phyloP scores from a whole-genome alignment of 2,329 filamentous ascomycete species.

The Bipolaris sorokiniana region DNA sequence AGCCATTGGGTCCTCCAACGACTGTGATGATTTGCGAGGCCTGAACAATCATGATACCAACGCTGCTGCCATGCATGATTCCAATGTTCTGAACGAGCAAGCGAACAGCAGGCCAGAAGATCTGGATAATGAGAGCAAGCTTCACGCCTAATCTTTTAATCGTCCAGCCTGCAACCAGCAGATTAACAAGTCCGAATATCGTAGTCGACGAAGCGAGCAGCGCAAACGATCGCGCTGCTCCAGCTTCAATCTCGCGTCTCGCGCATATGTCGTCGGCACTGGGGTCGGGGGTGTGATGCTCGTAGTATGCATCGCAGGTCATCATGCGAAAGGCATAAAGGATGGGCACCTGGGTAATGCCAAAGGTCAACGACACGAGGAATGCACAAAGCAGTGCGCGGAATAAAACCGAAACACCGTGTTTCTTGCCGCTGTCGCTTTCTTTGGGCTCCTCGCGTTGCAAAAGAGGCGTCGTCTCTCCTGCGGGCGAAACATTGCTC shows the following conservation, averaged over 20 bases:
- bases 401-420: slow-evolving; percentile 37
- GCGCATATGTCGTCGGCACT: slow-evolving; percentile 61
- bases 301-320: slow-evolving; percentile 74
- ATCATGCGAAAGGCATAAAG: slow-evolving; percentile 73
- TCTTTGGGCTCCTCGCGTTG: slow-evolving; percentile 18
- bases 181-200: slow-evolving; percentile 69
- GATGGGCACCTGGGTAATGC: slow-evolving; percentile 58
- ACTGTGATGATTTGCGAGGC: slow-evolving; percentile 70
- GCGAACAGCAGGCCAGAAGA: slow-evolving; percentile 68
- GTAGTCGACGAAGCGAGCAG: slow-evolving; percentile 71
- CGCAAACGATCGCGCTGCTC: slow-evolving; percentile 68
- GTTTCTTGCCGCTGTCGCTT: slow-evolving; percentile 13
- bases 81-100: slow-evolving; percentile 69
- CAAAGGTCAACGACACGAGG: slow-evolving; percentile 61
- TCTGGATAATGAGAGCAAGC: slow-evolving; percentile 66
- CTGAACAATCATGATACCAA: slow-evolving; percentile 73
- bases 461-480: slow-evolving; percentile 28
- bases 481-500: neutral
- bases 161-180: slow-evolving; percentile 70
- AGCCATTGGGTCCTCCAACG: slow-evolving; percentile 71
- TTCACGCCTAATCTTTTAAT: slow-evolving; percentile 72
- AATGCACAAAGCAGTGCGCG: slow-evolving; percentile 65
- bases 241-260: slow-evolving; percentile 66
- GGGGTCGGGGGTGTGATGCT: slow-evolving; percentile 58
- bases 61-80: slow-evolving; percentile 64